Conservation (phyloP, 257 asterid genomes). For the Capsicum pubescens region DNA sequence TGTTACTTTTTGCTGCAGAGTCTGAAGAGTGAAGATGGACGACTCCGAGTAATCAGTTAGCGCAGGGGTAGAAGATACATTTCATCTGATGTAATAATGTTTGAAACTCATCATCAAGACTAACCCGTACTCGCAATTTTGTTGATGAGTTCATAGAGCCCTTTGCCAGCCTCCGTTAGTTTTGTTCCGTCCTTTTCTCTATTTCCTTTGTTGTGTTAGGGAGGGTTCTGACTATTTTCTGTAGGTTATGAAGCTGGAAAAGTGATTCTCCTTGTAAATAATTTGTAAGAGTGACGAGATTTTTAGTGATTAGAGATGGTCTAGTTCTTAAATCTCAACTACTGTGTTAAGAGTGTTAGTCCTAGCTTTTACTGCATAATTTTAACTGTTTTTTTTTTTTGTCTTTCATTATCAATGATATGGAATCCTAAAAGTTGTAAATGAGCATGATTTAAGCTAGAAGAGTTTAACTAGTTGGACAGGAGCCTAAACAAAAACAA, state of each 20-base stretch:
- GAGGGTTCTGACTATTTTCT: constrained; percentile 19
- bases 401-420: neutral
- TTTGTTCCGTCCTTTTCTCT: neutral
- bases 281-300: neutral
- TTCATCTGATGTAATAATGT: neutral
- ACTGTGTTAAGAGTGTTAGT: neutral
- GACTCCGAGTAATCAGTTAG: neutral
- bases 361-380: neutral
- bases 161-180: neutral
- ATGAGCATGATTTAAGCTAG: neutral
- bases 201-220: neutral
- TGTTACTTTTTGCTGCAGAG: constrained; percentile 34
- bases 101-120: neutral
- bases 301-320: neutral
- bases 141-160: neutral
- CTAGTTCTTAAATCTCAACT: neutral
- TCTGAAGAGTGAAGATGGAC: constrained; percentile 33
- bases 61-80: neutral
- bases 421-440: neutral
- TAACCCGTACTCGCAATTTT: neutral
- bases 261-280: neutral
- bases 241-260: constrained; percentile 25
- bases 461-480: neutral
- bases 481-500: neutral
- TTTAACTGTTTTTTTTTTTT: neutral